Evolutionary conservation across 2,329 filamentous ascomycete genomes (phyloP).

Genomic region (Colletotrichum cereale): DNA sequence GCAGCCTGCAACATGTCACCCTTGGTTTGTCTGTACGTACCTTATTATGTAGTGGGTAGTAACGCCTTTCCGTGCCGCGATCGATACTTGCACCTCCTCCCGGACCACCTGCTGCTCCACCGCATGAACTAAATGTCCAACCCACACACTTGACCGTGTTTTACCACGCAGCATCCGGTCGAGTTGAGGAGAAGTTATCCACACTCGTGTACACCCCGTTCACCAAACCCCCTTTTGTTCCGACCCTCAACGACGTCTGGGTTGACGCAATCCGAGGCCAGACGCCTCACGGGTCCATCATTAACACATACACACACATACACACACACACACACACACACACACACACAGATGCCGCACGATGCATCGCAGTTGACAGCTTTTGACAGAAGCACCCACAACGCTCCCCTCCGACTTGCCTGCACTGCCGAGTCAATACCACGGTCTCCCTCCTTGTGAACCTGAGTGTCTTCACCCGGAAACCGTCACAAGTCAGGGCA

Average conservation of each 20-base stretch:
- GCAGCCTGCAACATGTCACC: slow-evolving; percentile 22
- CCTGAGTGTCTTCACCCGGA: not conserved
- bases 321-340: not conserved
- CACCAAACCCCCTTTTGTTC: not conserved
- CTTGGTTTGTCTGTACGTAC: not conserved
- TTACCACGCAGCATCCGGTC: slow-evolving; percentile 38
- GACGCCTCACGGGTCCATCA: not conserved
- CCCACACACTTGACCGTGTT: slow-evolving; percentile 31
- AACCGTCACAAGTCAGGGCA: slow-evolving; percentile 37
- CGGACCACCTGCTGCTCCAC: slow-evolving; percentile 30
- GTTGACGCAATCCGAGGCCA: not conserved
- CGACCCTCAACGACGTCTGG: not conserved
- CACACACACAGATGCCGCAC: slow-evolving; percentile 6
- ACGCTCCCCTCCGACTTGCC: slow-evolving; percentile 24
- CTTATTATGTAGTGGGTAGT: not conserved
- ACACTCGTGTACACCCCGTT: not conserved
- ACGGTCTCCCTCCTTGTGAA: not conserved
- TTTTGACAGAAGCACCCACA: slow-evolving; percentile 8
- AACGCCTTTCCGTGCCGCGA: not conserved
- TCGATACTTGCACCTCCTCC: slow-evolving; percentile 12
- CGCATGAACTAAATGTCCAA: slow-evolving; percentile 37
- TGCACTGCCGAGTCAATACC: not conserved
- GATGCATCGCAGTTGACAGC: slow-evolving; percentile 10
- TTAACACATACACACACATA: not conserved
- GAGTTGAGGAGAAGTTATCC: slow-evolving; percentile 6